Percentiles rank a stretch among this genome's conserved stretches.
Conservation (phyloP, 768 basidiomycete genomes). For the Kwoniella sp. region DNA sequence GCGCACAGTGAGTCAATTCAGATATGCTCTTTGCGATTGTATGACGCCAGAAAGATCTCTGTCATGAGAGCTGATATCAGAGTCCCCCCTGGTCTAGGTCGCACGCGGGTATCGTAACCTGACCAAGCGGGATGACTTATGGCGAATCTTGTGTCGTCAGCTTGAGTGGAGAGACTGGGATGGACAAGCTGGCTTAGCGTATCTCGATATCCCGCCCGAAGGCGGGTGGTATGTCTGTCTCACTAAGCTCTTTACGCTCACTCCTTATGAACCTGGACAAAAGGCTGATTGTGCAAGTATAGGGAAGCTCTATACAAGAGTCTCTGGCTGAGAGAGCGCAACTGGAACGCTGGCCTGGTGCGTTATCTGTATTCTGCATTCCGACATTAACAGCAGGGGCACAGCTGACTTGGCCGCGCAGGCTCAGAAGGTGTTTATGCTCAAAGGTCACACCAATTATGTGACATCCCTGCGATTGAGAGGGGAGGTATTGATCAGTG, state of each 20-base stretch:
- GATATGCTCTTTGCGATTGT: neutral
- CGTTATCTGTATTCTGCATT: neutral
- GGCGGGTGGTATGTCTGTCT: conserved; percentile 65
- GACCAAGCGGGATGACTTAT: conserved; percentile 69
- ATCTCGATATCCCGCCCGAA: conserved; percentile 2
- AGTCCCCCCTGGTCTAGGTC: neutral
- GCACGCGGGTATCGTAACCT: conserved; percentile 60
- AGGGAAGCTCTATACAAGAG: conserved; percentile 75
- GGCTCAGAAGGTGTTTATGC: conserved; percentile 75
- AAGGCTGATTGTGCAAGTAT: neutral
- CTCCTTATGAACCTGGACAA: too few relatives aligned
- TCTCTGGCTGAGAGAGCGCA: conserved; percentile 80
- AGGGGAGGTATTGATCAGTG: conserved; percentile 81
- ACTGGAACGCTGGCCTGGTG: conserved; percentile 69
- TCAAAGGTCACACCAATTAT: conserved; percentile 82
- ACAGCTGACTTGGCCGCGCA: neutral
- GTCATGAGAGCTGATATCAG: too few relatives aligned
- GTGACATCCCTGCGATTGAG: conserved; percentile 74
- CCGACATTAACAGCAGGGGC: neutral
- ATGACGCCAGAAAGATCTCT: too few relatives aligned
- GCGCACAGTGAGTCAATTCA: conserved; percentile 57
- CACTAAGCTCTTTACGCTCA: neutral
- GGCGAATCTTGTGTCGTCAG: conserved; percentile 73
- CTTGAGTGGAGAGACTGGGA: conserved; percentile 64
- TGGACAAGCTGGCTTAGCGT: conserved; percentile 4